Base-by-base conservation (phyloP, 768 basidiomycete species). In the Amanita muscaria region DNA sequence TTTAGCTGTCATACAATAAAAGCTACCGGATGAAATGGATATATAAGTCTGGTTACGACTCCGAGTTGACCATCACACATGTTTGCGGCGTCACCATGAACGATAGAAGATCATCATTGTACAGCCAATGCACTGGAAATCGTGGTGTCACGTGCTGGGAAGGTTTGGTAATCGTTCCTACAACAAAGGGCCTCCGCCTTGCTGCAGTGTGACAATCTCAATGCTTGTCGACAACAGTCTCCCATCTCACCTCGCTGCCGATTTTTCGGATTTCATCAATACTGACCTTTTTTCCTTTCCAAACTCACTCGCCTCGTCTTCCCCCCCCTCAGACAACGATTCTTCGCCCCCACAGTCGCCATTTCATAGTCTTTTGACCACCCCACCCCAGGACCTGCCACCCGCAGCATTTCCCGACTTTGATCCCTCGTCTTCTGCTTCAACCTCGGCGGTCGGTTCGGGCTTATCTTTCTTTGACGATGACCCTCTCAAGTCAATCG, bases 181-280 rank as follows among this genome's bases (percentile, higher is more conserved):
- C n/a, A n/a, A n/a, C n/a, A n/a, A n/a, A n/a, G n/a, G n/a, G n/a
- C n/a, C n/a, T n/a, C n/a, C n/a, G n/a, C n/a, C n/a, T n/a, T n/a
- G n/a, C n/a, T n/a, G n/a, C 34, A 35, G 6, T 29, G 6, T 29
- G 27, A 29, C 27, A 29, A 29, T 29, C 27, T n/a, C 25, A 33
- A 73, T 72, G 71, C 66, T 65, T 43, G 66, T 70, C 57, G 69
- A 72, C 64, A 66, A 64, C 2, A 39, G 55, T 1, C 48, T 53
- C 40, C 44, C 50, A 29, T 43, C 51, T 47, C 49, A 55, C 49
- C 46, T 54, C 45, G 33, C 51, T 44, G 56, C 66, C 30, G 68
- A 75, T 52, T 64, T 82, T 53, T 73, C 69, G 57, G 80, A 84
- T 55, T 73, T 81, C 52, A 75, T 85, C 63, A 75, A 84, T 58